These are phyloP conservation scores for Triticum monococcum DNA, from an alignment of 176 grass and related monocot species.

Conservation along the genomic window DNA sequence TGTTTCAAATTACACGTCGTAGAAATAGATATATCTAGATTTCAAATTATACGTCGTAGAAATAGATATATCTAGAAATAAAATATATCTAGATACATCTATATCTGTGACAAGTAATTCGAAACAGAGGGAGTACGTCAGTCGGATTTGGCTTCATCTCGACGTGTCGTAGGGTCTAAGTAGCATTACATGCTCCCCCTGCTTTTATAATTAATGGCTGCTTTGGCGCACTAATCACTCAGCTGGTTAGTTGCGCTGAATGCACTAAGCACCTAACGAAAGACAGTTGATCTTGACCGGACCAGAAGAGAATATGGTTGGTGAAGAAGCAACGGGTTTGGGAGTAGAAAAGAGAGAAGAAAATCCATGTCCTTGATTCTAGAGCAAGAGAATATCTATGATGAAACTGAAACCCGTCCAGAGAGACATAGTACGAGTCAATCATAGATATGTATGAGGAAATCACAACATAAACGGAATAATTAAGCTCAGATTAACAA, in stretches of 20 bases:
- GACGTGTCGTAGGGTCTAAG: slow-evolving; percentile 31
- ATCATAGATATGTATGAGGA: background rate
- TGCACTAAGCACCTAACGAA: background rate
- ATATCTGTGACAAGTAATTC: too few relatives aligned
- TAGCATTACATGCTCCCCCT: background rate
- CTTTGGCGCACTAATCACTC: slow-evolving; percentile 4
- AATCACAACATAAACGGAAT: background rate
- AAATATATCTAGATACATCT: too few relatives aligned
- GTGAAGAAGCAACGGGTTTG: background rate
- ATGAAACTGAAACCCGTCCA: background rate
- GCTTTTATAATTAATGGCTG: background rate
- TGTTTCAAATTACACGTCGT: too few relatives aligned
- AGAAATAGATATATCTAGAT: too few relatives aligned
- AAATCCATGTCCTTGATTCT: background rate
- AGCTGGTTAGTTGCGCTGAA: background rate
- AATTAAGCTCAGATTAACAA: background rate
- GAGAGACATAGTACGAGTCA: background rate
- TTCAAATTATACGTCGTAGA: too few relatives aligned
- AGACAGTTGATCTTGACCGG: background rate
- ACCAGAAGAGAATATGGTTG: background rate
- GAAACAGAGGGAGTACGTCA: too few relatives aligned
- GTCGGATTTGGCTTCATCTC: background rate
- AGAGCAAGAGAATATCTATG: background rate
- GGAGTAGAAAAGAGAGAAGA: background rate
- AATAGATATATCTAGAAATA: too few relatives aligned